phyloP scores from a whole-genome alignment of 2,329 filamentous ascomycete genomes.

The Aspergillus quadricinctus region DNA sequence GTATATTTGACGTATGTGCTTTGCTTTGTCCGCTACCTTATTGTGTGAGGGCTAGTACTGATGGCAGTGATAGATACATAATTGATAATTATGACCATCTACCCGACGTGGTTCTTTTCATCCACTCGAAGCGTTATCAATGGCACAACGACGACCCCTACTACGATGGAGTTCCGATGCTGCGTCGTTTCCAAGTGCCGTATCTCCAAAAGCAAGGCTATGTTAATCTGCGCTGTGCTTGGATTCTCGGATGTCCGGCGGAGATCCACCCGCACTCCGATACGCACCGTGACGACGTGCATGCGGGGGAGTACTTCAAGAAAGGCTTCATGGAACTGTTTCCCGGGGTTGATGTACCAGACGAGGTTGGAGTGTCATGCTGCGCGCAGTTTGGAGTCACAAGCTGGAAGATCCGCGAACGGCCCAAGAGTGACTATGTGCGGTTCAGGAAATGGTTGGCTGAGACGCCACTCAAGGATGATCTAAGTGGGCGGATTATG shows the following conservation, averaged over 20 bases:
- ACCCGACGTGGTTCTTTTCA: slow-evolving; percentile 39
- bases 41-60: not conserved
- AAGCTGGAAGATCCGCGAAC: slow-evolving; percentile 42
- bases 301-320: slow-evolving; percentile 48
- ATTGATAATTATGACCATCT: slow-evolving; percentile 41
- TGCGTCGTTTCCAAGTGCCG: slow-evolving; percentile 46
- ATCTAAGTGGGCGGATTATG: slow-evolving; percentile 50
- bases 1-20: slow-evolving; percentile 40
- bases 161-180: slow-evolving; percentile 47
- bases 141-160: slow-evolving; percentile 52
- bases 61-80: slow-evolving; percentile 30
- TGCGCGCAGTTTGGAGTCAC: slow-evolving; percentile 55
- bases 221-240: slow-evolving; percentile 51
- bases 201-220: slow-evolving; percentile 50
- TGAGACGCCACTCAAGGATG: slow-evolving; percentile 45
- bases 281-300: slow-evolving; percentile 41
- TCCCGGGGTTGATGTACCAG: slow-evolving; percentile 36
- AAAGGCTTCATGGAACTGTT: slow-evolving; percentile 50
- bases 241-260: slow-evolving; percentile 49
- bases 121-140: slow-evolving; percentile 38
- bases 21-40: not conserved
- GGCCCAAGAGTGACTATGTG: slow-evolving; percentile 47
- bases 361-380: slow-evolving; percentile 48
- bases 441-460: slow-evolving; percentile 47
- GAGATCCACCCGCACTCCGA: slow-evolving; percentile 47